These are phyloP conservation scores for Suillus weaverae DNA, from an alignment of 768 basidiomycete genomes.

Conservation along the genomic window DNA sequence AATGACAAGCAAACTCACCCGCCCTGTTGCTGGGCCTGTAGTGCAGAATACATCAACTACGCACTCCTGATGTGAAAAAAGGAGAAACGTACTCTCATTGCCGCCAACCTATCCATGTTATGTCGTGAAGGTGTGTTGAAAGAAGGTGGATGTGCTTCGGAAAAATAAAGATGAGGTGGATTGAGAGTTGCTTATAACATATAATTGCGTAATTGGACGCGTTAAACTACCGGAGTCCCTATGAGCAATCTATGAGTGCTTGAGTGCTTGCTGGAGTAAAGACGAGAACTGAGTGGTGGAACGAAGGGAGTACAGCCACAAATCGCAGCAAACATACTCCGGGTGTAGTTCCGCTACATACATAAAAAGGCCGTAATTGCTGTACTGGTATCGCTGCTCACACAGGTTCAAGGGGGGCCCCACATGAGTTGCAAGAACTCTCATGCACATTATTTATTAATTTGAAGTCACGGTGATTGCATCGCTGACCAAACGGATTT, in stretches of 20 bases:
- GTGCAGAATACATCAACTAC: conserved; percentile 10
- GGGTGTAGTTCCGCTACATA: neutral
- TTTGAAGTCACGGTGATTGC: neutral
- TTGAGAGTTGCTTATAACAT: neutral
- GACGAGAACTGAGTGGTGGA: neutral
- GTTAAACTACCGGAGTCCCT: neutral
- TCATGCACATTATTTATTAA: neutral
- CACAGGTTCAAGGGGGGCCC: neutral
- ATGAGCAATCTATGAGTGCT: neutral
- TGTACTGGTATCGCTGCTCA: neutral
- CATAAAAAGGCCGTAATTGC: neutral
- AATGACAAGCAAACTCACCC: conserved; percentile 46
- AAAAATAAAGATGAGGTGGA: neutral
- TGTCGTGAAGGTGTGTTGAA: conserved; percentile 53
- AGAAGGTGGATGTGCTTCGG: conserved; percentile 9
- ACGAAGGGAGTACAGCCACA: conserved; percentile 1
- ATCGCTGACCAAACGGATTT: neutral
- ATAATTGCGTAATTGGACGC: neutral
- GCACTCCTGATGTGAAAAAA: neutral
- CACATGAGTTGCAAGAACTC: neutral
- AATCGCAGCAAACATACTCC: neutral
- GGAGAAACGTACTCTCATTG: conserved; percentile 63
- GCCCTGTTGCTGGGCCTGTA: conserved; percentile 69
- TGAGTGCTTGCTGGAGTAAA: neutral
- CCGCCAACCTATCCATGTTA: conserved; percentile 82